These are phyloP conservation scores for Botrytis elliptica DNA, from an alignment of 2,329 filamentous ascomycete genomes.

Conservation along the genomic window DNA sequence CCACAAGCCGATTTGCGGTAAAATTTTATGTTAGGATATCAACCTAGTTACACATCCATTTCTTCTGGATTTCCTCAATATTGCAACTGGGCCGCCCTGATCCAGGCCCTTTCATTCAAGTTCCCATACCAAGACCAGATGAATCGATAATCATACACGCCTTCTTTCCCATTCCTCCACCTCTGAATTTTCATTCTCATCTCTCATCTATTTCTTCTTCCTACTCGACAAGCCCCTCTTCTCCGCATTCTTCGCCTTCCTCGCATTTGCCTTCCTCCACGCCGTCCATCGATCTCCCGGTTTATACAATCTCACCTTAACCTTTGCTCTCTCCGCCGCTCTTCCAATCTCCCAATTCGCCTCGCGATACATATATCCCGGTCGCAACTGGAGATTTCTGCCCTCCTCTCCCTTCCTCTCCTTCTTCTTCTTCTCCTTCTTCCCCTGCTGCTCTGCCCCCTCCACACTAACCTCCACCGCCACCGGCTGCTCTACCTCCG, in stretches of 20 bases:
- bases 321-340: constrained; percentile 57
- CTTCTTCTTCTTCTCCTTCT: constrained; percentile 25
- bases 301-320: constrained; percentile 57
- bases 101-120: background rate
- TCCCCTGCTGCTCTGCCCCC: constrained; percentile 21
- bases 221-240: constrained; percentile 51
- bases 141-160: constrained; percentile 7
- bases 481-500: constrained; percentile 13
- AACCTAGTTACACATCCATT: background rate
- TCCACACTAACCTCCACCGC: constrained; percentile 21
- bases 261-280: constrained; percentile 58
- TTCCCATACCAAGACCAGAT: background rate
- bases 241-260: constrained; percentile 51
- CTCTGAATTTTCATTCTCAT: background rate
- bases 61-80: background rate
- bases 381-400: constrained; percentile 45
- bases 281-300: constrained; percentile 57
- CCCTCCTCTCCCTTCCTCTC: constrained; percentile 40
- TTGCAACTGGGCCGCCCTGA: background rate
- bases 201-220: constrained; percentile 34
- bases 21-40: background rate
- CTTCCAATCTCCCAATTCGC: constrained; percentile 68
- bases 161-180: background rate
- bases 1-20: background rate
- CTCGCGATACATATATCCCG: constrained; percentile 63